Base-by-base conservation (phyloP, 192 early-diverging fungal genomes). In the Gorgonomyces haynaldii region DNA sequence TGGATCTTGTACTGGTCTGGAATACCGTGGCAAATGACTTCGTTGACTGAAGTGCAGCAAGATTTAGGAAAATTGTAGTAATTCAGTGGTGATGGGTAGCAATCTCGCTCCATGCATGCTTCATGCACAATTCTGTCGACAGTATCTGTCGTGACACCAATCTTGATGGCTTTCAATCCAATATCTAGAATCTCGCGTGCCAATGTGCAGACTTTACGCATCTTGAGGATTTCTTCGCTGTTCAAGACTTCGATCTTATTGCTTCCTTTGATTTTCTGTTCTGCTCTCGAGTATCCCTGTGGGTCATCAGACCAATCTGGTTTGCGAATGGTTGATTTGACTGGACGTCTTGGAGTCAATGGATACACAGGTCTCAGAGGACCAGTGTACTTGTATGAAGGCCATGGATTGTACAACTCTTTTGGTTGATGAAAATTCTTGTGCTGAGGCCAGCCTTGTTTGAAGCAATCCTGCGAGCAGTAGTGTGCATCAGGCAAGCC, bases 11-110 rank as follows among this genome's bases (percentile, higher is more conserved):
- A 91, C 50, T 80, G 75, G 71, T 98, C 96, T 12, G 96, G 96
- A 43, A 98, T 91, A 15, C 69, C 58, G 54, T 99, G 96, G 62
- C 96, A 99, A 50, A 99, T 89, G 16, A 94, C 91, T 64, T 88
- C 84, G 60, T 88, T 88, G 34, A 88, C 75, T 23, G 75, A 79
- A 48, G 84, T 92, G 71, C 96, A 99, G 60, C 82, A 79, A 29
- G 91, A 93, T 66, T 97, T 97, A 12, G 92, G 92, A 64, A 95
- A 99, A 27, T 78, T 60, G 62, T 86, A 83, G 72, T 98, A 98
- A 70, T 96, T 96, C 30, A 98, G 70, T 37, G 96, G 88, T 10
- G 91, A 96, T 16, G 96, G 96, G 53, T 98, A 98, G 12, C 81
- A 80, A 40, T 82, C 79, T 38, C 96, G 85, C 58, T 79, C 89